Percentiles rank a stretch among this genome's conserved stretches.
These are phyloP conservation scores for Polytrichum formosum DNA, from an alignment of 225 moss, liverwort and hornwort genomes.

Conservation along the genomic window DNA sequence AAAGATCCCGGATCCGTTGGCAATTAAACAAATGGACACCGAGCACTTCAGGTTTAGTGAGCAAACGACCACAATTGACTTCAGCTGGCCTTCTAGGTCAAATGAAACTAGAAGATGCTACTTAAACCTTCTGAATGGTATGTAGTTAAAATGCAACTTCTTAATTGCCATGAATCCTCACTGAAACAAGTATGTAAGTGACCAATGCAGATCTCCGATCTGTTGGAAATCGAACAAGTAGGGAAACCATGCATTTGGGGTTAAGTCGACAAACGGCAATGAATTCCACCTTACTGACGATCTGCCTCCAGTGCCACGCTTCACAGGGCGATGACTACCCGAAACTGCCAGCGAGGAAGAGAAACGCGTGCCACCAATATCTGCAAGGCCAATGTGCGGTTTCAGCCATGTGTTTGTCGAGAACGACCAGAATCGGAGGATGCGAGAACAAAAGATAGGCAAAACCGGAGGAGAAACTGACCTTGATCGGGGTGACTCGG, in stretches of 20 bases:
- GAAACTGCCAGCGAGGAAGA: conserved; percentile 55
- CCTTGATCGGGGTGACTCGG: conserved; percentile 15
- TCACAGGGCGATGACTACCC: conserved; percentile 43
- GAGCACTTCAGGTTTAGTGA: too few species aligned
- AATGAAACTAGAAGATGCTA: background rate
- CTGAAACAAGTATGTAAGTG: background rate
- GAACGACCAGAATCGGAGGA: too few species aligned
- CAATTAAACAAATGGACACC: too few species aligned
- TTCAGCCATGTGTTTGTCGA: too few species aligned
- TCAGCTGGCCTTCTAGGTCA: too few species aligned
- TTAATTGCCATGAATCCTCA: background rate
- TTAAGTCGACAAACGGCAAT: background rate
- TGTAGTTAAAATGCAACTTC: too few species aligned
- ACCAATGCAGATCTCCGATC: background rate
- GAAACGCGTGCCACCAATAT: conserved; percentile 23
- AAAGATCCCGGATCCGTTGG: too few species aligned
- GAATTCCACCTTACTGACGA: conserved; percentile 78
- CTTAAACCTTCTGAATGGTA: background rate
- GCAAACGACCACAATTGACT: too few species aligned
- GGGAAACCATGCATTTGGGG: background rate
- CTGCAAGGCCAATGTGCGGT: background rate
- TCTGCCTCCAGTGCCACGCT: conserved; percentile 89
- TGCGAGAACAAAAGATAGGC: background rate
- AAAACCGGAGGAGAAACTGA: background rate
- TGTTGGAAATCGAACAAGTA: background rate